These are phyloP conservation scores for Alternaria sp. DNA, from an alignment of 2,329 filamentous ascomycete species.

Conservation along the genomic window DNA sequence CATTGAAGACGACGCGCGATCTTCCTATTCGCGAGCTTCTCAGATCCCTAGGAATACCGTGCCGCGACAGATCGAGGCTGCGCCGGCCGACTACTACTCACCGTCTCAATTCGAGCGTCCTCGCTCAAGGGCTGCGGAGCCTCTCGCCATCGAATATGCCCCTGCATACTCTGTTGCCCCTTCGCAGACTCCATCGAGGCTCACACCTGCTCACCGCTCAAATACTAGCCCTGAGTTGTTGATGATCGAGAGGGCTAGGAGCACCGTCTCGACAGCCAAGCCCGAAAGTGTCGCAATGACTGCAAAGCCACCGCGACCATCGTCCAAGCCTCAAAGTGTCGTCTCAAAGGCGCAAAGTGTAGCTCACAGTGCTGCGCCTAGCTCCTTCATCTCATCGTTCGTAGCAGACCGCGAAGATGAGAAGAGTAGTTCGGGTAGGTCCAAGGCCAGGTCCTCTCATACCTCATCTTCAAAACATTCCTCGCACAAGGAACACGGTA, in stretches of 20 bases:
- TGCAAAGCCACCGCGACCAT: conserved; percentile 11
- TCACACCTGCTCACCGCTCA: conserved; percentile 34
- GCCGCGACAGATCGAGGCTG: conserved; percentile 49
- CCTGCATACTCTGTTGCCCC: conserved; percentile 41
- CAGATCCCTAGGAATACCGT: conserved; percentile 21
- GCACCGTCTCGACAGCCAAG: conserved; percentile 21
- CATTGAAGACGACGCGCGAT: conserved; percentile 48
- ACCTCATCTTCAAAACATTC: conserved; percentile 35
- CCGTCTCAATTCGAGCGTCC: conserved; percentile 40
- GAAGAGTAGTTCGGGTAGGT: conserved; percentile 40
- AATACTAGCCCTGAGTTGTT: conserved; percentile 40
- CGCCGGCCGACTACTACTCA: conserved; percentile 43
- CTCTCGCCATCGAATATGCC: conserved; percentile 42
- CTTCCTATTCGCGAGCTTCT: conserved; percentile 36
- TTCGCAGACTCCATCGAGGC: conserved; percentile 31
- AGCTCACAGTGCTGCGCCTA: conserved; percentile 24
- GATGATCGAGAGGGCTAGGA: conserved; percentile 30
- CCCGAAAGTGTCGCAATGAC: conserved; percentile 20
- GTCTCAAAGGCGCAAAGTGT: conserved; percentile 11
- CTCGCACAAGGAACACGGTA: conserved; percentile 26
- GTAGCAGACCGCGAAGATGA: conserved; percentile 39
- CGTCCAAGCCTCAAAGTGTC: conserved; percentile 15
- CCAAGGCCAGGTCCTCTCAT: conserved; percentile 41
- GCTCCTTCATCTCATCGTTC: conserved; percentile 47
- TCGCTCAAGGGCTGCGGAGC: conserved; percentile 31